Conservation (phyloP, 768 basidiomycete genomes). For the Lepiota subincarnata region DNA sequence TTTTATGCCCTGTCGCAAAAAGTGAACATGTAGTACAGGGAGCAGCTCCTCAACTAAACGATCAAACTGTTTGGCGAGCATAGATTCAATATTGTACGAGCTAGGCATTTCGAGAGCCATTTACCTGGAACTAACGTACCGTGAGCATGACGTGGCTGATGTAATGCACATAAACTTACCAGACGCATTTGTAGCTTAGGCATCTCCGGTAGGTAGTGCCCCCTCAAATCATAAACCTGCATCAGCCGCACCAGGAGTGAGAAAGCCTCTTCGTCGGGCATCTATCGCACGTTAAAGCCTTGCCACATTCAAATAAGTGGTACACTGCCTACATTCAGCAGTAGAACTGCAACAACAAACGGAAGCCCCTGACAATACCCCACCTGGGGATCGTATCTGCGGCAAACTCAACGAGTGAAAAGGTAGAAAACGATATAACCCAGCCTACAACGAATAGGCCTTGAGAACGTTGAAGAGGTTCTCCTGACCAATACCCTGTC, state of each 20-base stretch:
- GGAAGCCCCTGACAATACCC: slow-evolving; percentile 98
- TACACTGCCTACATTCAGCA: slow-evolving; percentile 70
- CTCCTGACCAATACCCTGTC: slow-evolving; percentile 93
- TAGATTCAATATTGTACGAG: not conserved
- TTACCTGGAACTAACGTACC: slow-evolving; percentile 54
- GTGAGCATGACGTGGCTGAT: slow-evolving; percentile 13
- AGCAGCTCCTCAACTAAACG: slow-evolving; percentile 89
- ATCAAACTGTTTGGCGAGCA: slow-evolving; percentile 63
- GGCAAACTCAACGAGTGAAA: not conserved
- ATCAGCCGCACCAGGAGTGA: slow-evolving; percentile 91
- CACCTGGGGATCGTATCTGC: slow-evolving; percentile 84
- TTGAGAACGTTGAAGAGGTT: slow-evolving; percentile 97
- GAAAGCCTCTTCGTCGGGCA: slow-evolving; percentile 99
- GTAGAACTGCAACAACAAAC: slow-evolving; percentile 90
- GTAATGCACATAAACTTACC: slow-evolving; percentile 40
- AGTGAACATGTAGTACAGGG: slow-evolving; percentile 90
- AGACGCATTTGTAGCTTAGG: slow-evolving; percentile 92
- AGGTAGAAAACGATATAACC: not conserved
- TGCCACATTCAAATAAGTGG: not conserved
- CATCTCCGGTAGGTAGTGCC: slow-evolving; percentile 99
- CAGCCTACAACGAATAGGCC: slow-evolving; percentile 84
- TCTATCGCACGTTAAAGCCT: slow-evolving; percentile 44
- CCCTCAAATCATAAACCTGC: slow-evolving; percentile 94
- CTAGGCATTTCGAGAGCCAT: slow-evolving; percentile 9
- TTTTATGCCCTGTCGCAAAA: slow-evolving; percentile 90